A percentile compares a stretch with the other conserved stretches of the same genome.
These are phyloP conservation scores for Rutstroemia sp. DNA, from an alignment of 2,329 filamentous ascomycete species.

Conservation along the genomic window DNA sequence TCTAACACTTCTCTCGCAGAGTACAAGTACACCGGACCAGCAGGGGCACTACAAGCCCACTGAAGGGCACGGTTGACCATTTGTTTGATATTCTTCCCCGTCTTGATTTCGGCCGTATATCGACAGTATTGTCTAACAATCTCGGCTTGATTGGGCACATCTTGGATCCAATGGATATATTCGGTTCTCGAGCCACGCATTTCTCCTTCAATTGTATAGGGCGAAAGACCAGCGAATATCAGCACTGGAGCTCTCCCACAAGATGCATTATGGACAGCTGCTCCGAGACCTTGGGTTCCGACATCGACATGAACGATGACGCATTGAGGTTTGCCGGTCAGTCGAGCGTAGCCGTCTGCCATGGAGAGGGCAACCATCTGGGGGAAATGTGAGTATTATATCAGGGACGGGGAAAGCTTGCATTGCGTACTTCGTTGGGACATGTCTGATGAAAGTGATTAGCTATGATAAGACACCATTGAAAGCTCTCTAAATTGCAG, in stretches of 20 bases:
- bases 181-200: constrained; percentile 62
- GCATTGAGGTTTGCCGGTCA: constrained; percentile 59
- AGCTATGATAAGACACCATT: not conserved
- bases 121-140: constrained; percentile 69
- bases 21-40: constrained; percentile 61
- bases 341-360: constrained; percentile 66
- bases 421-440: constrained; percentile 54
- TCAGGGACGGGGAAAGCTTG: constrained; percentile 3
- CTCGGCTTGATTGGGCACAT: constrained; percentile 67
- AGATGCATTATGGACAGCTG: constrained; percentile 66
- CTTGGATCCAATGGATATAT: constrained; percentile 75
- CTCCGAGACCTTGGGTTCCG: constrained; percentile 60
- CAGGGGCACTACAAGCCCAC: constrained; percentile 61
- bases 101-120: constrained; percentile 64
- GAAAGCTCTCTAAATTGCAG: not conserved
- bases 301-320: constrained; percentile 65
- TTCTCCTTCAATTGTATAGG: constrained; percentile 66
- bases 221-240: constrained; percentile 68
- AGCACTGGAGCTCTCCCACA: constrained; percentile 61
- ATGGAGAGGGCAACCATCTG: constrained; percentile 70
- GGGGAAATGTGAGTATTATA: constrained; percentile 10
- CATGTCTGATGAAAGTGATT: constrained; percentile 36
- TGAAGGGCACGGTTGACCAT: constrained; percentile 65
- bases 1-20: constrained; percentile 65
- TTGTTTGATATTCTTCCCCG: constrained; percentile 67